These are phyloP conservation scores for Talaromyces sp. DNA, from an alignment of 2,329 filamentous ascomycete species.

Conservation along the genomic window DNA sequence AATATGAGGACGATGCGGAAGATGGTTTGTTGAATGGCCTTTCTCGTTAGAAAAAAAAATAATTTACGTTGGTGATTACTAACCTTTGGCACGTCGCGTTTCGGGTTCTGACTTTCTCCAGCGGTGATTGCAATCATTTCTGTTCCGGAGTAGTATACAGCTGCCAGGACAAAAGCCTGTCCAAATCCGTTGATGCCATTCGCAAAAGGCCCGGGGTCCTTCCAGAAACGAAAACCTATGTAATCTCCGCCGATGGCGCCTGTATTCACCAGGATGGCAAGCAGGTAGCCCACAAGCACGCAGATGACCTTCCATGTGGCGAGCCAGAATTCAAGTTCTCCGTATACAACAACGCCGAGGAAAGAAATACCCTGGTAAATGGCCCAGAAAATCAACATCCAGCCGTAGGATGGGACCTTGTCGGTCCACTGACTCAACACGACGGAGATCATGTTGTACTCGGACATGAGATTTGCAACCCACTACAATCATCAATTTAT, in stretches of 20 bases:
- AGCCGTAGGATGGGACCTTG: conserved; percentile 31
- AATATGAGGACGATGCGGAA: too few relatives aligned
- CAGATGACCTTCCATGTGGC: conserved; percentile 30
- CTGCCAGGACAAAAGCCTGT: conserved; percentile 30
- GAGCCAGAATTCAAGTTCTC: conserved; percentile 40
- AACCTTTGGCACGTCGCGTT: conserved; percentile 58
- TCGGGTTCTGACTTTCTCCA: conserved; percentile 51
- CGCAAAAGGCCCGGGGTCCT: conserved; percentile 14
- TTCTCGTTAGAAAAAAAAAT: too few relatives aligned
- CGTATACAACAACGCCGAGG: conserved; percentile 36
- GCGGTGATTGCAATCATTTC: conserved; percentile 42
- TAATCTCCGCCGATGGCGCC: conserved; percentile 31
- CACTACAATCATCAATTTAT: too few relatives aligned
- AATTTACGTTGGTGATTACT: too few relatives aligned
- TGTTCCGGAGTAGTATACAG: conserved; percentile 32
- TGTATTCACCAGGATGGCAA: conserved; percentile 30
- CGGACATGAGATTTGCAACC: conserved; percentile 12
- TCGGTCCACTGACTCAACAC: conserved; percentile 34
- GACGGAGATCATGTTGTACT: conserved; percentile 35
- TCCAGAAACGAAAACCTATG: conserved; percentile 31
- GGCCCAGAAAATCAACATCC: conserved; percentile 35
- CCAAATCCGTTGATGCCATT: conserved; percentile 24
- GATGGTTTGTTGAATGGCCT: too few relatives aligned
- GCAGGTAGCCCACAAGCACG: conserved; percentile 26
- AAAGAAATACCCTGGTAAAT: conserved; percentile 22